Evolutionary conservation across 176 grass and related monocot genomes (phyloP).

Genomic region (Hordeum vulgare): DNA sequence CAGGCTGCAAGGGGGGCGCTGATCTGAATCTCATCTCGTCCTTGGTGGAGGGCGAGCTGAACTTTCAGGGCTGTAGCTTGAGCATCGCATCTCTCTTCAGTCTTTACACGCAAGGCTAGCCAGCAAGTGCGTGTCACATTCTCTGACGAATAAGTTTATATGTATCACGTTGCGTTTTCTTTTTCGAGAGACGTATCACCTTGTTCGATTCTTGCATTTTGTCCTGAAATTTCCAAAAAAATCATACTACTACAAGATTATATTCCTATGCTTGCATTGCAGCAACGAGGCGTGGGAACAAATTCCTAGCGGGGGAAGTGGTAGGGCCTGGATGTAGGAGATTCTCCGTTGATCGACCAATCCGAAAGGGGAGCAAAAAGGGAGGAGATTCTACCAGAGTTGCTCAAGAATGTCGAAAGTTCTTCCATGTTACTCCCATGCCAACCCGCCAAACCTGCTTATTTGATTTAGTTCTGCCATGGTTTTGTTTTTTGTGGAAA

Average conservation of each 20-base stretch:
- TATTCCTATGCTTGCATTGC: neutral
- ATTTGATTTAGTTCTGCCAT: no score
- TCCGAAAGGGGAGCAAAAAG: no score
- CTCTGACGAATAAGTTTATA: neutral
- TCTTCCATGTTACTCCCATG: no score
- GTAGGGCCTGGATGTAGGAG: neutral
- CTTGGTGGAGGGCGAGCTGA: neutral
- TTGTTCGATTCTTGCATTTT: neutral
- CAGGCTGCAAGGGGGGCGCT: neutral
- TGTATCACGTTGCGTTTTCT: neutral
- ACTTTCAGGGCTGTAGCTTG: neutral
- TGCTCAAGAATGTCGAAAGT: no score
- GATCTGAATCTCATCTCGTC: neutral
- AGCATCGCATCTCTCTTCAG: neutral
- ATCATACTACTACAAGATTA: neutral
- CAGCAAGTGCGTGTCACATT: neutral
- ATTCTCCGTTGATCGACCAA: slow-evolving; percentile 18
- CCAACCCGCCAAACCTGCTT: no score
- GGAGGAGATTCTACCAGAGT: no score
- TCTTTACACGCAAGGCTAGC: neutral
- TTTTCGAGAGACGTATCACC: neutral
- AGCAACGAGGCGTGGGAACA: neutral
- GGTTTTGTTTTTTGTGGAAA: no score
- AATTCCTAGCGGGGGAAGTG: neutral
- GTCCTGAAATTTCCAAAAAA: neutral